Base-by-base conservation (phyloP, 2,329 filamentous ascomycete species). In the Sclerotinia subarctica region DNA sequence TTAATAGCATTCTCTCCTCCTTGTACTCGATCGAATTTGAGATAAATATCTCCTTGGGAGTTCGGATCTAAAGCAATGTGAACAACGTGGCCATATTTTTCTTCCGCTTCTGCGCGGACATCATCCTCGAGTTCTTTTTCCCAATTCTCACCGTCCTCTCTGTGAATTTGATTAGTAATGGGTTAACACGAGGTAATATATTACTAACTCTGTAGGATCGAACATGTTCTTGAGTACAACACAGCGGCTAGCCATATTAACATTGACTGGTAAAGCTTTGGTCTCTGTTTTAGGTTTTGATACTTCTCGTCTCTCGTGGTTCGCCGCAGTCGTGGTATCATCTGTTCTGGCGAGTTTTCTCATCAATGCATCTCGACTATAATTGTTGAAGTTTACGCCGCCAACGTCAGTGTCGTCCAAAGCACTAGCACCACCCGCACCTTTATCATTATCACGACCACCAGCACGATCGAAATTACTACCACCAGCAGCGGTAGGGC, bases 331-430 rank as follows among this genome's bases (percentile, higher is more conserved):
- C 70, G 84, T 81, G 73, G 88, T 84, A 78, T 98, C 93, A 81
- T 98, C 94, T 82, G 91, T 94, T 85, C 95, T 90, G 78, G 95
- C 94, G 81, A 99, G 91, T 83, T 98, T 97, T 80, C 93, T 89
- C 95, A 99, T 99, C 81, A 99, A 89, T 78, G 94, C 92, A 83
- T 98, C 93, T 82, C 95, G 92, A 85, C 93, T 97, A 84, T 96
- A 97, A 81, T 97, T 97, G 86, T 93, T 97, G 90, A 98, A 98
- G 82, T 98, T 98, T 81, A 99, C 94, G 77, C 95, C 95, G 64
- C 92, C 93, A 78, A 99, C 95, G 80, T 99, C 95, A 71, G 94
- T 96, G 78, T 99, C 95, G 81, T 99, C 95, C 64, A 99, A 84
- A 76, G 95, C 95, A 82, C 94, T 97, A 62, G 94, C 94, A 74